Evolutionary conservation across 306 rosid species (phyloP), one percentile per base, ranked within the genome.

Genomic region (Dicorynia guianensis): DNA sequence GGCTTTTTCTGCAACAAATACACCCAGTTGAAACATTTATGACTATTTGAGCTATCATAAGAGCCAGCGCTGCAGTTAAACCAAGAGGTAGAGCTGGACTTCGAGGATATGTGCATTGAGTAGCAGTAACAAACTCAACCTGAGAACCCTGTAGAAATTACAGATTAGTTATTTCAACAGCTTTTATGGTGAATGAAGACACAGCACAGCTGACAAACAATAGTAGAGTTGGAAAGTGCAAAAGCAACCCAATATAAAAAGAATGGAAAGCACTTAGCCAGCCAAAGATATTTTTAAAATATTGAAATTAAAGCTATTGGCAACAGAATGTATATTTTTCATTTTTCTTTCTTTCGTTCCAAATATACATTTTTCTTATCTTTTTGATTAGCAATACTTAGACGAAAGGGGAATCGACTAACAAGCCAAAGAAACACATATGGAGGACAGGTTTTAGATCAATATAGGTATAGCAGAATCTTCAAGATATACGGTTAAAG

Each of bases 31-130:
- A 76, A 78, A 80, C 88, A 60, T 90, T 90, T 72, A 95, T 65
- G 58, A 81, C 43, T 34, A 87, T 64, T 36, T 92, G 96, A 72
- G 93, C 91, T 49, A 83, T 39, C 92, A 92, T 15, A 65, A 95
- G 96, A 58, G 93, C 75, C 67, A 89, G 60, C 0, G 99, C 93
- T 11, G 97, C 92, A 39, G 85, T 86, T 65, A 90, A 82, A 63
- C 99, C 99, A 53, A 95, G 99, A 67, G 76, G 83, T 78, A 92
- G 78, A 33, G 99, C 99, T 8, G 99, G 96, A 75, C 89, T 90
- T 56, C 84, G 87, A 57, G 99, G 99, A 77, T 90, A 92, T 9
- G 7, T 44, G 65, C 99, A 95, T 74, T 78, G 69, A 75, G 58
- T 54, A 43, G 72, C 0, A 30, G 81, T 11, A 62, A 66, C 46